These are phyloP conservation scores for Eucalyptus shirleyi DNA, from an alignment of 345 rosid genomes.

Conservation along the genomic window DNA sequence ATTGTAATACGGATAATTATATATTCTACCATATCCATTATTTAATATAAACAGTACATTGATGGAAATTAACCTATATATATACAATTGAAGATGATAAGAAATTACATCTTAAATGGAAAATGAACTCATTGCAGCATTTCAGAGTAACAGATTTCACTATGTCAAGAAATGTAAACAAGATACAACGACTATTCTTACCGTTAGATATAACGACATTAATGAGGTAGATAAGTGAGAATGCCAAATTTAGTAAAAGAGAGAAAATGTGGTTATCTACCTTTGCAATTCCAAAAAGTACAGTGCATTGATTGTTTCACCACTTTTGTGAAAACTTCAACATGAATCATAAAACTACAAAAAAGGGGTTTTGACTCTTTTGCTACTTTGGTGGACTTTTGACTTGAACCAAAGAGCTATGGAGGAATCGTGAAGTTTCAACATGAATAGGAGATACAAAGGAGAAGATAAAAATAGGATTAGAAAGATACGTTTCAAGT, in stretches of 20 bases:
- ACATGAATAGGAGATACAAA: background rate
- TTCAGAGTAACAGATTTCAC: no score
- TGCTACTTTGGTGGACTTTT: background rate
- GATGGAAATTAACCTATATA: background rate
- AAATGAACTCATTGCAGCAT: background rate
- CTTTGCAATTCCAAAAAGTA: background rate
- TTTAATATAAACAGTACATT: no score
- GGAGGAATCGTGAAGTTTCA: background rate
- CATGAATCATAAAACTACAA: background rate
- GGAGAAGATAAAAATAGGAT: background rate
- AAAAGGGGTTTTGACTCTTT: background rate
- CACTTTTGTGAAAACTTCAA: background rate
- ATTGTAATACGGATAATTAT: no score
- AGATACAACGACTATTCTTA: no score
- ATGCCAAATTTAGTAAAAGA: no score
- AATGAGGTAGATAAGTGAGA: no score
- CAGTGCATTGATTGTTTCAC: background rate
- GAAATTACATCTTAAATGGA: background rate
- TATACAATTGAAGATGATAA: background rate
- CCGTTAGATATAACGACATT: no score
- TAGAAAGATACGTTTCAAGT: no score
- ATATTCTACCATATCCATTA: no score
- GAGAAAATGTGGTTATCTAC: background rate
- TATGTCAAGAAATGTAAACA: no score
- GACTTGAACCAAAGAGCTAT: background rate